Conservation (phyloP, 2,329 filamentous ascomycete species). For the Ambrosiella xylebori region DNA sequence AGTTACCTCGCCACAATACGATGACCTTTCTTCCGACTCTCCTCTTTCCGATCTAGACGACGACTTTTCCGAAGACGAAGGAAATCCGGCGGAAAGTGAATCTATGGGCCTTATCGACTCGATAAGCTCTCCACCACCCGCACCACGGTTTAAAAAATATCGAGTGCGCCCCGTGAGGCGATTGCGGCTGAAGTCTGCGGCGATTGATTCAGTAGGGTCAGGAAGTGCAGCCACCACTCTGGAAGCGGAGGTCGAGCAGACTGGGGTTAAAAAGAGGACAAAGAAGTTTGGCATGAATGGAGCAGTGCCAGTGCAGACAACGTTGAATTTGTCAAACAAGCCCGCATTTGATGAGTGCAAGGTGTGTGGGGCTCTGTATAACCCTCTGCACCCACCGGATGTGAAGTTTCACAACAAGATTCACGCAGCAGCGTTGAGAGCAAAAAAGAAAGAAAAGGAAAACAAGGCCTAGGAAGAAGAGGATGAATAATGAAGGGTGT, state of each 20-base stretch:
- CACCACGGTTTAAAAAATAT: neutral
- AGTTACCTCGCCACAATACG: neutral
- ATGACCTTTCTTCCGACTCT: neutral
- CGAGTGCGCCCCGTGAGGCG: neutral
- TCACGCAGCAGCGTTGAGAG: constrained; percentile 21
- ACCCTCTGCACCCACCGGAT: constrained; percentile 27
- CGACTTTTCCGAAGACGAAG: neutral
- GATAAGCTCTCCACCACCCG: neutral
- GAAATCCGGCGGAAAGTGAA: neutral
- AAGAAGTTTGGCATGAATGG: neutral
- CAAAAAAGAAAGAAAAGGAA: constrained; percentile 15
- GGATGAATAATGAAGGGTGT: neutral
- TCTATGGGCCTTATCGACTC: neutral
- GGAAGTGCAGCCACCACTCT: neutral
- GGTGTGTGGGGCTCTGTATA: constrained; percentile 27
- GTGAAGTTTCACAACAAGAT: constrained; percentile 26
- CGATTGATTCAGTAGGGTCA: neutral
- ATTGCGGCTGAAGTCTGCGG: constrained; percentile 1
- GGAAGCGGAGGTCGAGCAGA: neutral
- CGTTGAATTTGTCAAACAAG: constrained; percentile 26
- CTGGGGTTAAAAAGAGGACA: neutral
- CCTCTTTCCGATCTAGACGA: neutral
- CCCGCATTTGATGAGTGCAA: constrained; percentile 28
- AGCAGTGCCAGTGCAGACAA: constrained; percentile 22
- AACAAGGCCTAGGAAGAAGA: neutral